These are phyloP conservation scores for Suillus hirtellus DNA, from an alignment of 768 basidiomycete genomes.

Conservation along the genomic window DNA sequence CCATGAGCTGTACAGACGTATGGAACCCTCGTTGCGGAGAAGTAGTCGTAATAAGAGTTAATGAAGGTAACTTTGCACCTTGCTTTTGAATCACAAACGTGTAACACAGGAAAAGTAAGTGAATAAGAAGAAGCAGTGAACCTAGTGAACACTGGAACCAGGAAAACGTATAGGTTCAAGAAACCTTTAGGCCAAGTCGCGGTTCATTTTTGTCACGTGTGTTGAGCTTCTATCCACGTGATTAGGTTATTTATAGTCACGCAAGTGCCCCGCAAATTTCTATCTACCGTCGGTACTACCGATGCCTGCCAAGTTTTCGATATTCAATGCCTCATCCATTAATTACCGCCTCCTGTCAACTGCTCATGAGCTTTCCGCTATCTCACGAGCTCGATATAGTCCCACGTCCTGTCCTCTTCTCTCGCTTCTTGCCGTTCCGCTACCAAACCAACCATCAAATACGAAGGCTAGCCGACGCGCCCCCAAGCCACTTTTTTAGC, in stretches of 20 bases:
- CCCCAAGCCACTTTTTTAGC: neutral
- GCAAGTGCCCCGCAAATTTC: neutral
- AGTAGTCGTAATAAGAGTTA: conserved; percentile 23
- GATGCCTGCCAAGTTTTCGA: too few species aligned
- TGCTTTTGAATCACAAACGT: conserved; percentile 1
- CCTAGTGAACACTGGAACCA: neutral
- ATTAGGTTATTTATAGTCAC: neutral
- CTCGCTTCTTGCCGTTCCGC: neutral
- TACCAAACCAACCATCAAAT: neutral
- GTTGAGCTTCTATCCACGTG: conserved; percentile 24
- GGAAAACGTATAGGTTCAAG: neutral
- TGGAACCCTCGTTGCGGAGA: conserved; percentile 10
- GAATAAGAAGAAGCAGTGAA: conserved; percentile 1
- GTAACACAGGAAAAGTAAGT: neutral
- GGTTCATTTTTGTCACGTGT: conserved; percentile 36
- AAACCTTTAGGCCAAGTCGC: conserved; percentile 17
- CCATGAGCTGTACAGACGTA: conserved; percentile 23
- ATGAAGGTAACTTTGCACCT: conserved; percentile 24
- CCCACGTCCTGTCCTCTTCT: neutral
- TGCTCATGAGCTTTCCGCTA: neutral
- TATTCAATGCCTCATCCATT: neutral
- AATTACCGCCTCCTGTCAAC: neutral
- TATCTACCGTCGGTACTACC: neutral
- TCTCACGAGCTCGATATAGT: neutral
- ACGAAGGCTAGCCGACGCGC: neutral